phyloP scores from a whole-genome alignment of 1,139 yeast species.

The Diutina pseudorugosa region DNA sequence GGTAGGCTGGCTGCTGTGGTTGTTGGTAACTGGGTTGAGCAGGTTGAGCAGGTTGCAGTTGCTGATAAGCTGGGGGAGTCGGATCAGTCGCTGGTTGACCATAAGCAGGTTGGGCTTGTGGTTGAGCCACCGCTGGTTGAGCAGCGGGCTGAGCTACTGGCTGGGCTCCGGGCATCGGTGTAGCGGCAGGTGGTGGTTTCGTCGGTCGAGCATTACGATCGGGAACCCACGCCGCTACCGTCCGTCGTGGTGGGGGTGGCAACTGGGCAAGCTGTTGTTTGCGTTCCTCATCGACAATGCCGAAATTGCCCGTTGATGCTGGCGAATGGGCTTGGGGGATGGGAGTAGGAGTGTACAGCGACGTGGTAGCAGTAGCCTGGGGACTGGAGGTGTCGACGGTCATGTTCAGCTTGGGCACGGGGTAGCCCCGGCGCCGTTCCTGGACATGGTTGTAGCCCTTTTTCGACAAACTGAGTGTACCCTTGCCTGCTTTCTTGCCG shows the following conservation, averaged over 20 bases:
- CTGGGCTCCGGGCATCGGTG: neutral
- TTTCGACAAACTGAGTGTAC: neutral
- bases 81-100: neutral
- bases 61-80: neutral
- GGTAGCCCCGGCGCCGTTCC: neutral
- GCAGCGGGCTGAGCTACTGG: neutral
- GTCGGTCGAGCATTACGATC: neutral
- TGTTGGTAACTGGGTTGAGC: neutral
- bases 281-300: neutral
- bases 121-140: neutral
- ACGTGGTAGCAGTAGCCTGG: neutral
- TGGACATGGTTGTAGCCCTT: neutral
- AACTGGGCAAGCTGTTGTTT: neutral
- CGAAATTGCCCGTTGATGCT: neutral
- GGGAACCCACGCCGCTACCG: neutral
- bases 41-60: neutral
- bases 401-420: neutral
- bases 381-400: neutral
- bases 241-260: neutral
- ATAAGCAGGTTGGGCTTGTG: neutral
- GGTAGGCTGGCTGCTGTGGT: neutral
- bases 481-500: neutral
- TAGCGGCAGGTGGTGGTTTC: neutral
- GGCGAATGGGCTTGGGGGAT: neutral
- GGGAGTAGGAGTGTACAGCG: neutral